Conservation (phyloP, 2,329 filamentous ascomycete species). For the Arthrobotrys entomopaga region DNA sequence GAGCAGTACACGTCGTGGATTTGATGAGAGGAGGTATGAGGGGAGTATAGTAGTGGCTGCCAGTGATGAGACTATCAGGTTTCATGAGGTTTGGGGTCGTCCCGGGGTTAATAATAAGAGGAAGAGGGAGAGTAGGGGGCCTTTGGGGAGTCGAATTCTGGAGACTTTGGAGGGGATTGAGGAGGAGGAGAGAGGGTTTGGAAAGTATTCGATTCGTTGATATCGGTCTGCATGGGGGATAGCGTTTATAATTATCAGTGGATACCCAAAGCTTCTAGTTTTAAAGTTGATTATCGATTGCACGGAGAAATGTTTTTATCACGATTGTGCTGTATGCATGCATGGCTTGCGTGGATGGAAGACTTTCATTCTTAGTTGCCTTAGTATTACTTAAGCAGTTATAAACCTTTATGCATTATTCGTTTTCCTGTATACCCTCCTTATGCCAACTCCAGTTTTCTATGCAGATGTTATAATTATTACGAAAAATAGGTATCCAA, state of each 20-base stretch:
- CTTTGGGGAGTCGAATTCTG: slow-evolving; percentile 86
- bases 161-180: slow-evolving; percentile 84
- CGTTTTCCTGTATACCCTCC: too few relatives aligned
- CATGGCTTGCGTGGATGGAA: too few relatives aligned
- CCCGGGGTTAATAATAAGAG: slow-evolving; percentile 52
- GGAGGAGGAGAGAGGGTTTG: slow-evolving; percentile 73
- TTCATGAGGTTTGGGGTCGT: slow-evolving; percentile 91
- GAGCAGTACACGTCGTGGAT: slow-evolving; percentile 58
- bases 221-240: background rate
- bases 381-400: too few relatives aligned
- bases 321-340: too few relatives aligned
- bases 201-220: slow-evolving; percentile 71
- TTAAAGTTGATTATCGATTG: too few relatives aligned
- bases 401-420: too few relatives aligned
- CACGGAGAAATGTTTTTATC: too few relatives aligned
- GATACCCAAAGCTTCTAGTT: background rate
- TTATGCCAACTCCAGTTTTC: too few relatives aligned
- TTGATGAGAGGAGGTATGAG: slow-evolving; percentile 65
- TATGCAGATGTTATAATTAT: too few relatives aligned
- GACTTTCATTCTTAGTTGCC: too few relatives aligned
- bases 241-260: background rate
- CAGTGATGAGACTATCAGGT: slow-evolving; percentile 91
- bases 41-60: slow-evolving; percentile 91
- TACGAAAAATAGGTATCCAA: too few relatives aligned
- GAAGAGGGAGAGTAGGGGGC: slow-evolving; percentile 68